Percentiles rank a stretch among this genome's conserved stretches.
phyloP scores from a whole-genome alignment of 208 protist species.

The Acanthamoeba castellanii region DNA sequence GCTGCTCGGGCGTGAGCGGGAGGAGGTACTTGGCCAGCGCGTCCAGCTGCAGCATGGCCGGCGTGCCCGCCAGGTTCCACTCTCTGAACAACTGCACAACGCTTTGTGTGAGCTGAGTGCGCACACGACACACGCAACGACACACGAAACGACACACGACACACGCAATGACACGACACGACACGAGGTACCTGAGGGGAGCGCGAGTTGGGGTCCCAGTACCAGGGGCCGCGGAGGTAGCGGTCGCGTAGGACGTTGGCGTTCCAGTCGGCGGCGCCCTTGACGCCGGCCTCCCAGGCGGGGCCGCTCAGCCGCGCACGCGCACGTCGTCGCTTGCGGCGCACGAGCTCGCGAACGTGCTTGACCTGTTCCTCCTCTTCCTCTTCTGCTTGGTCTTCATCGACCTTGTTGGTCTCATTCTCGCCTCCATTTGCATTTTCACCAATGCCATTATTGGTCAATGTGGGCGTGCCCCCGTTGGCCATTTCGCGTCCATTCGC shows the following conservation, averaged over 20 bases:
- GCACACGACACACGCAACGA: neutral
- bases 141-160: neutral
- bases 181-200: neutral
- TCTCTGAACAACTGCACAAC: neutral
- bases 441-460: neutral
- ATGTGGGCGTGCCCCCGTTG: neutral
- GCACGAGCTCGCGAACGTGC: slow-evolving; percentile 36
- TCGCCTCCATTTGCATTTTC: neutral
- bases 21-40: slow-evolving; percentile 23
- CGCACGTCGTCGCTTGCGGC: neutral
- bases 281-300: slow-evolving; percentile 54
- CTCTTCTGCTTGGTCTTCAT: neutral
- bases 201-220: slow-evolving; percentile 54
- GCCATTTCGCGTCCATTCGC: neutral
- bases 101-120: too few species aligned
- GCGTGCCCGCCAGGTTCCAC: slow-evolving; percentile 24
- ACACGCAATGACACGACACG: neutral
- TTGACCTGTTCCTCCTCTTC: slow-evolving; percentile 9
- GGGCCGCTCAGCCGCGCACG: slow-evolving; percentile 26
- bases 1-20: slow-evolving; percentile 37
- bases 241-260: slow-evolving; percentile 18
- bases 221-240: slow-evolving; percentile 41
- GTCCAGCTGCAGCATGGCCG: neutral
- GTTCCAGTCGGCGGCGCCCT: slow-evolving; percentile 55
- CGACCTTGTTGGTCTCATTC: neutral